Base-by-base conservation (phyloP, 768 basidiomycete species). In the Mrakia blollopis region DNA sequence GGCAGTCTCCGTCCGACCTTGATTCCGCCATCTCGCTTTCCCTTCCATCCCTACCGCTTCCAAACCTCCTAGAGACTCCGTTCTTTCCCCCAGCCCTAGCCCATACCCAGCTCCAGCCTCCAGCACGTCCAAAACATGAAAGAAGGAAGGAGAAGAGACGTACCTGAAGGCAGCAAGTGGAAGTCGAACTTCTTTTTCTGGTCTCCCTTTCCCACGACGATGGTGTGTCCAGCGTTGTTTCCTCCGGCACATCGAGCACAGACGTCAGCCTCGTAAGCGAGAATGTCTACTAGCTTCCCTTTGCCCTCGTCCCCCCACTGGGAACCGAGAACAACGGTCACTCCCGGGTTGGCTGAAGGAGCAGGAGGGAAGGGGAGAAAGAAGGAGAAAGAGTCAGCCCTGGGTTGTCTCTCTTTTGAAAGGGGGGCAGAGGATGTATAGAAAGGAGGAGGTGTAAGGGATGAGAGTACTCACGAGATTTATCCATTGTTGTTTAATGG, bases 141-240 rank as follows among this genome's bases (percentile, higher is more conserved):
- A 47, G 41, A 67, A 13, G 44, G 10, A 1, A 4, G 44, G 25
- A 28, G 61, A 21, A 3, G 47, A 21, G 2, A 82, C 89, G 76
- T 79, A 94, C 96, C 97, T 81, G 91, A 92, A 0, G 97, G 97
- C 39, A 98, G 86, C 23, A 98, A 86, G 86, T 98, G 97, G 84
- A 99, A 99, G 54, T 94, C 94, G 84, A 92, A 98, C 1, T 90
- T 94, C 80, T 88, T 94, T 84, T 89, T 89, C 76, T 88, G 86
- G 63, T 88, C 88, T 78, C 92, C 88, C 65, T 89, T 87, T 16
- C 88, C 88, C 74, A 89, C 92, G 79, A 99, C 91, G 83, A 99
- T 98, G 32, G 97, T 98, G 85, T 99, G 97, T 2, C 97, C 97
- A 32, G 97, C 97, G 83, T 99, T 99, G 86, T 98, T 98, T 16